phyloP scores from a whole-genome alignment of 805 yeast genomes.

The Candida lessepsii region DNA sequence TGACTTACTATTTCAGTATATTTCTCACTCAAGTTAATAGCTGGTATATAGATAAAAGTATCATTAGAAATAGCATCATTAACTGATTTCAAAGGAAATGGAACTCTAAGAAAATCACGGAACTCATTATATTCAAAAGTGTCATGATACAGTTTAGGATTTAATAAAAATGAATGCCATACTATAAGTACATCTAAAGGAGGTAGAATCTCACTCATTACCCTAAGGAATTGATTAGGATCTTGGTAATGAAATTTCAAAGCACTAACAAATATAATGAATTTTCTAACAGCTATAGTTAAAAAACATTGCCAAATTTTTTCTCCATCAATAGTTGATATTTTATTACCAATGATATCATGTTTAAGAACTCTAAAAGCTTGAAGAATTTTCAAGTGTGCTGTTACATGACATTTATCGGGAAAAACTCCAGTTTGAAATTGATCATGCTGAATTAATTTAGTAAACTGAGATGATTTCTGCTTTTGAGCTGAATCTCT shows the following conservation, averaged over 20 bases:
- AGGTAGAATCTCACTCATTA: slow-evolving; percentile 12
- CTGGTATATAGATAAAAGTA: slow-evolving; percentile 11
- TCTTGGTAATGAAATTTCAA: not conserved
- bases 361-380: slow-evolving; percentile 17
- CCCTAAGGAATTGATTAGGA: not conserved
- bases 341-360: not conserved
- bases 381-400: slow-evolving; percentile 23
- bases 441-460: slow-evolving; percentile 1
- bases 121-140: slow-evolving; percentile 12
- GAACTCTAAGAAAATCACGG: slow-evolving; percentile 11
- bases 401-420: slow-evolving; percentile 10
- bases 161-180: slow-evolving; percentile 23
- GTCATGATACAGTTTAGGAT: slow-evolving; percentile 18
- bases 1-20: not conserved
- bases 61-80: slow-evolving; percentile 10
- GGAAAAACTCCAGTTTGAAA: not conserved
- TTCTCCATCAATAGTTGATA: slow-evolving; percentile 3
- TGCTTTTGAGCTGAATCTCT: not conserved
- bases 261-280: slow-evolving; percentile 21
- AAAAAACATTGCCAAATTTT: slow-evolving; percentile 24
- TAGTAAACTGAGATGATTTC: not conserved
- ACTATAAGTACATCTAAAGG: slow-evolving; percentile 23
- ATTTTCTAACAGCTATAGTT: slow-evolving; percentile 23
- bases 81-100: slow-evolving; percentile 19
- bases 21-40: not conserved